A percentile compares a stretch with the other conserved stretches of the same genome.
phyloP scores from a whole-genome alignment of 2,329 filamentous ascomycete species.

The Chaetomiaceae sp. region DNA sequence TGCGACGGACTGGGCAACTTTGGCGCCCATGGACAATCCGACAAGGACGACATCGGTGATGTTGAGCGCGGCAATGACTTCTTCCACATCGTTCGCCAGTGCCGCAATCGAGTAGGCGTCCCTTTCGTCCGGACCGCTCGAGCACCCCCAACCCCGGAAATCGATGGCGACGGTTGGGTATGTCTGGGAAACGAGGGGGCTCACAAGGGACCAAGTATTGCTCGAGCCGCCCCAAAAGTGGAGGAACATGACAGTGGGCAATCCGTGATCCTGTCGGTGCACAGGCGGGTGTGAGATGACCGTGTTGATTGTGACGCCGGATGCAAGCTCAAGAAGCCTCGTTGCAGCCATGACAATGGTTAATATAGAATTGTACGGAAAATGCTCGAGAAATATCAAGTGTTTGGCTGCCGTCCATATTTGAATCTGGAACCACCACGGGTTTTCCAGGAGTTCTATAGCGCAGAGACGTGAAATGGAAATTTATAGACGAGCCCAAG shows the following conservation, averaged over 20 bases:
- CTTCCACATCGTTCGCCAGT: background rate
- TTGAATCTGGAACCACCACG: no score
- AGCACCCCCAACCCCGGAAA: background rate
- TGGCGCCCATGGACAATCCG: conserved; percentile 6
- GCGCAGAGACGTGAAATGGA: no score
- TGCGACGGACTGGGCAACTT: background rate
- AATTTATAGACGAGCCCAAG: no score
- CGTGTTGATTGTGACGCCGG: background rate
- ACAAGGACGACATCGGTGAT: background rate
- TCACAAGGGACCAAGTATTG: background rate
- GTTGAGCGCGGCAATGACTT: background rate
- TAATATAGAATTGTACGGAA: no score
- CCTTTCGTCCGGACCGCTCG: background rate
- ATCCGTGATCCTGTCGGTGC: no score
- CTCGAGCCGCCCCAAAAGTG: conserved; percentile 2
- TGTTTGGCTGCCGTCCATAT: no score
- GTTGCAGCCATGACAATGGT: background rate
- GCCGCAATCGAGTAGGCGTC: background rate
- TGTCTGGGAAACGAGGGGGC: background rate
- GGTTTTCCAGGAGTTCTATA: no score
- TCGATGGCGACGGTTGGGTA: background rate
- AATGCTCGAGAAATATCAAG: no score
- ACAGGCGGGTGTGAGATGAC: background rate
- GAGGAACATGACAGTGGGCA: background rate
- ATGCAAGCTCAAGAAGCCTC: background rate